Evolutionary conservation across 2,329 filamentous ascomycete species (phyloP), one percentile per base, ranked within the genome.

Genomic region (Sclerotinia subarctica): DNA sequence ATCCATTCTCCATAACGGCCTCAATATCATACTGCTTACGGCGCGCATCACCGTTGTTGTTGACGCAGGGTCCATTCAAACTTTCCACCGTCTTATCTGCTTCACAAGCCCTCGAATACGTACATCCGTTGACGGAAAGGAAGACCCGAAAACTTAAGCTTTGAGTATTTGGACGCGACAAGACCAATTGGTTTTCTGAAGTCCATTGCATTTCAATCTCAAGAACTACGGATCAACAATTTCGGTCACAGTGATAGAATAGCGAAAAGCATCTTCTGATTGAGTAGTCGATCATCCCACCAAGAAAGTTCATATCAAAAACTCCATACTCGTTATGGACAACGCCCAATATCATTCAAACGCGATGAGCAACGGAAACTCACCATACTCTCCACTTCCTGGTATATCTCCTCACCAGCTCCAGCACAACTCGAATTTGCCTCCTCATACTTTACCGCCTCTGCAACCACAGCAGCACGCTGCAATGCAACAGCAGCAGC

Each of bases 401-500:
- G 73, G 73, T 15, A 75, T 78, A 44, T 74, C 76, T 17, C 76
- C 76, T 5, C 78, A 79, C 66, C 78, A 78, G 60, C 77, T 79
- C 32, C 78, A 79, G 66, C 78, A 79, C 21, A 74, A 74, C 71
- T 80, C 82, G 70, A 72, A 63, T 53, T 78, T 82, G 11, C 82
- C 82, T 70, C 81, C 85, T 69, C 82, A 84, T 76, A 87, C 85
- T 59, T 80, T 87, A 72, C 85, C 85, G 56, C 85, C 85, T 72
- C 78, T 88, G 72, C 82, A 84, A 72, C 78, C 81, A 72, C 82
- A 81, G 74, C 65, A 67, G 38, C 81, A 82, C 68, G 78, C 80
- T 72, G 79, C 80, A 72, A 84, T 85, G 81, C 82, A 84, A 73
- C 38, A 38, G 11, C 79, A 81, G 65, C 53, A 56, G 13, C 53